Evolutionary conservation across 2,329 filamentous ascomycete genomes (phyloP).

Genomic region (Monilinia vaccinii-corymbosi): DNA sequence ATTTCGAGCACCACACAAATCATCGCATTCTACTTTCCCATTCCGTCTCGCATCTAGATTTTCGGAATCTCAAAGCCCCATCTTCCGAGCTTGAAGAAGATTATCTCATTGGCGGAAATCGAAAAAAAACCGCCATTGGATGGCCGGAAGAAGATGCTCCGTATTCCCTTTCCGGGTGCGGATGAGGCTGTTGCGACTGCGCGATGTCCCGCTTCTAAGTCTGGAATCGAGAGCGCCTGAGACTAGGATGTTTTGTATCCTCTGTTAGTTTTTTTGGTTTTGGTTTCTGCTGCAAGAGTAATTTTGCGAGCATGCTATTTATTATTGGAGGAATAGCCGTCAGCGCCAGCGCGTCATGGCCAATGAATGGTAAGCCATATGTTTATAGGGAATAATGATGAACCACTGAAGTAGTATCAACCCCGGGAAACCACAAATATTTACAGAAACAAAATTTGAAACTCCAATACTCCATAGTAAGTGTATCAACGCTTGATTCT

Average conservation of each 20-base stretch:
- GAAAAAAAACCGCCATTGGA: not conserved
- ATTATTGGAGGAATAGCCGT: not conserved
- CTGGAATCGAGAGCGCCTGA: constrained; percentile 1
- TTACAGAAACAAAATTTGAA: no score
- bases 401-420: no score
- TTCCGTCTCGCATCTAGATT: not conserved
- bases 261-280: not conserved
- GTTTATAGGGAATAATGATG: no score
- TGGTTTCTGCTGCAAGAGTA: no score
- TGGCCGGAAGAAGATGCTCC: constrained; percentile 14
- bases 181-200: constrained; percentile 1
- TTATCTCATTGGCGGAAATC: not conserved
- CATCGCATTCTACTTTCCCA: not conserved
- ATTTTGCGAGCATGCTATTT: not conserved
- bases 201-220: not conserved
- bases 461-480: no score
- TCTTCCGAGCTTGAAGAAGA: not conserved
- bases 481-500: no score
- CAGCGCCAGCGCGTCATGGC: no score
- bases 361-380: no score
- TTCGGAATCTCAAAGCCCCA: not conserved
- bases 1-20: not conserved
- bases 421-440: no score
- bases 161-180: not conserved
- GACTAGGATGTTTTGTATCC: not conserved